Conservation (phyloP, 306 rosid species). For the Quercus suber region DNA sequence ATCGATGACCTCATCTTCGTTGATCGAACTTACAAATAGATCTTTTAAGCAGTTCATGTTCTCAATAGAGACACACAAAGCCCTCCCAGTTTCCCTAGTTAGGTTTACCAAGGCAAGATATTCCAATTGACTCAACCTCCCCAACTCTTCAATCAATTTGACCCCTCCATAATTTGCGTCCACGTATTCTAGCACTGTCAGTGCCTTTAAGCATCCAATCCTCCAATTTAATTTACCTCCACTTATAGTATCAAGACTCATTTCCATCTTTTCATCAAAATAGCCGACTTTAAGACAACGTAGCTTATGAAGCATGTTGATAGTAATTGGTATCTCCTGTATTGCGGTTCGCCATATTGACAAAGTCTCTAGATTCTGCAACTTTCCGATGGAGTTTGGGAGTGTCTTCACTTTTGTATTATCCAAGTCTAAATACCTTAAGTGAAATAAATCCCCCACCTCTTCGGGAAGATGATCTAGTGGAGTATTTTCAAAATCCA, state of each 20-base stretch:
- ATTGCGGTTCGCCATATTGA: too few species aligned
- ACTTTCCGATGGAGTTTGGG: too few species aligned
- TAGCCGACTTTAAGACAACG: not conserved
- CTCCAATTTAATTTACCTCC: not conserved
- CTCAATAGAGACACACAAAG: not conserved
- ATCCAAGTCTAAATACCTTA: too few species aligned
- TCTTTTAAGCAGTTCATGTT: conserved; percentile 5
- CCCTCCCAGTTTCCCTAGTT: not conserved
- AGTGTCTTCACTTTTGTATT: too few species aligned
- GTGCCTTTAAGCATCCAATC: not conserved
- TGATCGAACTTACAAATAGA: not conserved
- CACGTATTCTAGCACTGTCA: not conserved
- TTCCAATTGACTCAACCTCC: not conserved
- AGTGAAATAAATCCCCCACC: too few species aligned
- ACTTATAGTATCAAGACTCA: not conserved
- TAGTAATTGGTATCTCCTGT: too few species aligned
- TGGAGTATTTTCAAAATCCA: too few species aligned
- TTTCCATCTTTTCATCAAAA: not conserved
- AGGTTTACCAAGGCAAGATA: not conserved
- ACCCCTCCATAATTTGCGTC: not conserved
- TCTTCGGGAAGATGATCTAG: too few species aligned
- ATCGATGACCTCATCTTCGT: conserved; percentile 8
- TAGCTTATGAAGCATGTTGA: too few species aligned
- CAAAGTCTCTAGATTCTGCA: too few species aligned
- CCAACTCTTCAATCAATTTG: not conserved